Evolutionary conservation across 306 rosid species (phyloP), one percentile per base, ranked within the genome.

Genomic region (Spatholobus suberectus): DNA sequence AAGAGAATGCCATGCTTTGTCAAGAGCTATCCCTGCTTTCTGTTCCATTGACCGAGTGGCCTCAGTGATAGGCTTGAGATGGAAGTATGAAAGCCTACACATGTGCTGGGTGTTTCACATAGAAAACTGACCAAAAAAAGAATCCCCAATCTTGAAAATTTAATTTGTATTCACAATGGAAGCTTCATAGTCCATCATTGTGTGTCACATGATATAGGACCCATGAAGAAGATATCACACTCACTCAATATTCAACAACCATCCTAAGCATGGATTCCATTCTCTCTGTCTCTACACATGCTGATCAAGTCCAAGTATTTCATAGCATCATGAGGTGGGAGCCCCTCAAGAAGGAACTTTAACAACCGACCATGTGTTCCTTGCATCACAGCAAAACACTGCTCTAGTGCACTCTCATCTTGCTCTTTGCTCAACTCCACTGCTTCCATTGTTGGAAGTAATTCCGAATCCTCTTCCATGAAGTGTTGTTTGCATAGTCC

Each of bases 401-500:
- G 88, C 74, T 90, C 94, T 46, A 93, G 43, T 55, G 88, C 85
- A 35, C 57, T 81, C 61, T 75, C 69, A 32, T 93, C 92, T 26
- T 87, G 77, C 51, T 89, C 91, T 70, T 82, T 80, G 86, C 77
- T 90, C 85, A 89, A 84, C 78, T 89, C 97, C 26, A 85, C 87
- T 24, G 97, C 97, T 85, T 91, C 97, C 90, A 90, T 89, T 51
- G 88, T 75, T 13, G 97, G 96, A 29, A 93, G 85, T 34, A 93
- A 29, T 41, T 89, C 84, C 34, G 52, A 78, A 32, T 93, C 97
- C 89, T 93, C 97, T 79, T 89, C 92, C 76, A 27, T 57, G 69
- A 93, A 93, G 86, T 93, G 97, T 34, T 91, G 89, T 26, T 88
- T 86, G 75, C 89, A 93, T 74, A 82, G 94, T 62, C 79, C 93